A percentile compares a stretch with the other conserved stretches of the same genome.
Evolutionary conservation across 2,329 filamentous ascomycete genomes (phyloP).

Genomic region (Eurotiales sp.): DNA sequence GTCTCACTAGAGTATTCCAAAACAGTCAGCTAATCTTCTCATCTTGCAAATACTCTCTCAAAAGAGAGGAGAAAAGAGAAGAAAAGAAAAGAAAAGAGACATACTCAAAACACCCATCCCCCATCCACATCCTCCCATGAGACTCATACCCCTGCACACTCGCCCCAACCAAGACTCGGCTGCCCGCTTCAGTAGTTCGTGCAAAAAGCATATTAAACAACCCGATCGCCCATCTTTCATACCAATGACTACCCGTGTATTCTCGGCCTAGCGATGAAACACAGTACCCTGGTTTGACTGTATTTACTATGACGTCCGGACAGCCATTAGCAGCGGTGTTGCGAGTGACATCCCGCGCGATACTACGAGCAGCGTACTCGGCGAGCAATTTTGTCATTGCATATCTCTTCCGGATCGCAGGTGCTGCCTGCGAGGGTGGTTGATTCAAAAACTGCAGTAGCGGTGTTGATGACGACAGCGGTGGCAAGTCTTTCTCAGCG

Average conservation of each 20-base stretch:
- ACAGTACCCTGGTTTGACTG: slow-evolving; percentile 44
- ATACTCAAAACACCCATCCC: slow-evolving; percentile 24
- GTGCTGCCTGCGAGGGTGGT: slow-evolving; percentile 24
- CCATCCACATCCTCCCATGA: slow-evolving; percentile 28
- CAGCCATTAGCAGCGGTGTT: slow-evolving; percentile 22
- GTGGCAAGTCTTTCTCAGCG: slow-evolving; percentile 27
- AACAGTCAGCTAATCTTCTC: neutral
- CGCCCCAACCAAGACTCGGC: slow-evolving; percentile 41
- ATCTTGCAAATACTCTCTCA: neutral
- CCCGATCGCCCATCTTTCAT: slow-evolving; percentile 31
- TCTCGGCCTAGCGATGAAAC: slow-evolving; percentile 40
- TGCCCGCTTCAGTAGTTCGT: slow-evolving; percentile 42
- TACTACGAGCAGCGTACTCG: slow-evolving; percentile 39
- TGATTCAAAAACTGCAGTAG: slow-evolving; percentile 35
- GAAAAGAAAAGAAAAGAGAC: slow-evolving; percentile 11
- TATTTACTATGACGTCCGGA: slow-evolving; percentile 42
- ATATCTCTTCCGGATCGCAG: slow-evolving; percentile 30
- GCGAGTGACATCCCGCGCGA: slow-evolving; percentile 28
- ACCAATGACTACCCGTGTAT: slow-evolving; percentile 28
- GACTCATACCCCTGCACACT: slow-evolving; percentile 40
- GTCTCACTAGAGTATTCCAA: slow-evolving; percentile 13
- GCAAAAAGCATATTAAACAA: slow-evolving; percentile 37
- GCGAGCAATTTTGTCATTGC: slow-evolving; percentile 41
- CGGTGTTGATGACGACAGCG: slow-evolving; percentile 20
- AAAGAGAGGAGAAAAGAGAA: too few species aligned